Percentiles rank a stretch among this genome's conserved stretches.
Conservation (phyloP, 176 grass and related monocot species). For the Musa itinerans region DNA sequence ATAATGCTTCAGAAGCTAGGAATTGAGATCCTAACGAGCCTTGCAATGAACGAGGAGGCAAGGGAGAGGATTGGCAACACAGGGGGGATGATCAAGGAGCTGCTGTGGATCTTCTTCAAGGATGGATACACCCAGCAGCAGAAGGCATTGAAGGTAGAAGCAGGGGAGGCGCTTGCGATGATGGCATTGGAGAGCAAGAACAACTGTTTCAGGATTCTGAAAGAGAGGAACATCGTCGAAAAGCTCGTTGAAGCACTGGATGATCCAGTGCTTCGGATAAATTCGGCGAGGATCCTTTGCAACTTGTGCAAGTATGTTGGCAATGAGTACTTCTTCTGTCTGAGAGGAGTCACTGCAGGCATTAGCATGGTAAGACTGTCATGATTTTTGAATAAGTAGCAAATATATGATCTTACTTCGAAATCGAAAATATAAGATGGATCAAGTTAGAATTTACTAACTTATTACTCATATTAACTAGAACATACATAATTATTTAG, state of each 20-base stretch:
- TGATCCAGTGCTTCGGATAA: neutral
- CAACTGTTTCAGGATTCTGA: conserved; percentile 25
- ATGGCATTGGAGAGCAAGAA: conserved; percentile 27
- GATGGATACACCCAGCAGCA: neutral
- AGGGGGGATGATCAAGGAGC: conserved; percentile 21
- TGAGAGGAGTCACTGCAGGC: conserved; percentile 8
- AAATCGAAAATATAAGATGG: neutral
- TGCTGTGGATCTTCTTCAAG: conserved; percentile 24
- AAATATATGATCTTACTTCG: neutral
- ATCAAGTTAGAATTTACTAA: neutral
- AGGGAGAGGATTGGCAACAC: conserved; percentile 31
- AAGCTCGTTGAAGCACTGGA: conserved; percentile 14
- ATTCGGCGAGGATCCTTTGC: conserved; percentile 25
- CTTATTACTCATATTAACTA: too few relatives aligned
- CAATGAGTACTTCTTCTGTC: neutral
- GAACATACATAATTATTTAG: too few relatives aligned
- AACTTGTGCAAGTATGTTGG: conserved; percentile 29
- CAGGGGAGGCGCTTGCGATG: conserved; percentile 36
- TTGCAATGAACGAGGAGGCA: conserved; percentile 29
- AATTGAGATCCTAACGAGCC: conserved; percentile 25
- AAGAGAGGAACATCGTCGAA: neutral
- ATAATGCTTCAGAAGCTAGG: conserved; percentile 26
- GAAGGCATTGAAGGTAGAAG: conserved; percentile 18
- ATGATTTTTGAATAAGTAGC: neutral
- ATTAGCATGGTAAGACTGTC: conserved; percentile 22